Base-by-base conservation (phyloP, 352 stramenopile genomes). In the Globisporangium camurandrum region DNA sequence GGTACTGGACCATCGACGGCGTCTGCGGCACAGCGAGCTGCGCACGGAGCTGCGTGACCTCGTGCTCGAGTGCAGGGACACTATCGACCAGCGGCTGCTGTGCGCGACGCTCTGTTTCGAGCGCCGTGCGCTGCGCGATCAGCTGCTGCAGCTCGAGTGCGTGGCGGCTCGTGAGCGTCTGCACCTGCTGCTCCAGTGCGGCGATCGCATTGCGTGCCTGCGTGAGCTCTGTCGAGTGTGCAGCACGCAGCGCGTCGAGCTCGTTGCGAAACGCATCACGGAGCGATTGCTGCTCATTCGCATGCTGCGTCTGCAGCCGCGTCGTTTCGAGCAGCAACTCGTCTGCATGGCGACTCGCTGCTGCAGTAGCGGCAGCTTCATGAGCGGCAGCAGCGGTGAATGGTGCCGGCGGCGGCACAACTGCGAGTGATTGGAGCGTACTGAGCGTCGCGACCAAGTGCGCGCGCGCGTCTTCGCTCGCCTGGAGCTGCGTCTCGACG, bases 1-100 rank as follows among this genome's bases (percentile, higher is more conserved):
- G 65, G 44, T 88, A 90, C 54, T 90, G 74, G 31, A 88, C 53
- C 82, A 91, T 90, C 0, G 78, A 90, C 22, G 79, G 82, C 9
- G 80, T 88, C 22, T 67, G 72, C 20, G 82, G 82, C 16, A 88
- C 53, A n/a, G 61, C 54, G 7, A 75, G 34, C 39, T 85, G 62
- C 12, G 66, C 52, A 17, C 64, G 59, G 16, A 90, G 58, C 2
- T 54, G 51, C 8, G 61, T n/a, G 2, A 91, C 50, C 17, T 88
- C 61, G 39, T 69, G 58, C 54, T 93, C 82, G 1, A 93, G 61
- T 6, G 49, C 49, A 0, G 74, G 61, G 0, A 84, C 59, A 3
- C 41, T n/a, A n/a, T n/a, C n/a, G n/a, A 73, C 56, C 2, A 56
- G 43, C 9, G 30, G 83, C 69, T 1, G 52, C 53, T 42, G 67